Evolutionary conservation across 2,329 filamentous ascomycete species (phyloP), one percentile per base, ranked within the genome.

Genomic region (Aschersonia sp.): DNA sequence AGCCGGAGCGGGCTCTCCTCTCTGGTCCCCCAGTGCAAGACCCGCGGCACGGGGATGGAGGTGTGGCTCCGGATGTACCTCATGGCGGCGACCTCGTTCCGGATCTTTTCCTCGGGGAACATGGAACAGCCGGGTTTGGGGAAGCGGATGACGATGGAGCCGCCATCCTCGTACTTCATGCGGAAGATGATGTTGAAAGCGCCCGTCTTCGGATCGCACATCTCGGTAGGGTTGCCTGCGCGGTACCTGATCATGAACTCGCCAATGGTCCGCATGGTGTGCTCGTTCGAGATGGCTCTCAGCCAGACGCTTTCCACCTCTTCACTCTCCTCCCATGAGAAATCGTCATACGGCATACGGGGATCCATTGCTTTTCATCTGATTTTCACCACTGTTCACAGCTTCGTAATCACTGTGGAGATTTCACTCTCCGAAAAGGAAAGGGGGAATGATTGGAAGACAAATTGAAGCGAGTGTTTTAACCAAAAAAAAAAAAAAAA

Each of bases 91-190:
- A 53, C 49, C 43, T 53, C 52, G 14, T 49, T 50, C 6, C 37
- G 47, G 1, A 53, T 42, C 46, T 51, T 52, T 35, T 53, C 47
- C 22, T 52, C 47, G 10, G 50, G 50, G 11, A 53, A 51, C 46
- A 47, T 50, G 6, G 51, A 43, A n/a, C 35, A 46, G 4, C 47
- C 47, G 2, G 52, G 47, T 14, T 49, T 47, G 2, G 47, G 40
- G 32, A 54, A 51, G 11, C 49, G 22, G 3, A 22, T 49, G 8
- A 51, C 32, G 42, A 35, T 45, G 1, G 43, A 51, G 31, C 40
- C 33, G 14, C 43, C 50, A 22, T 49, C 50, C 7, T 40, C 41
- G 11, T 45, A 51, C 33, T 51, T 45, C 37, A 51, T 51, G 45
- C 49, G 47, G 39, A 49, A 49, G 32, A 30, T 10, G 43, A 47